Base-by-base conservation (phyloP, 768 basidiomycete species). In the Cytidiella melzeri region DNA sequence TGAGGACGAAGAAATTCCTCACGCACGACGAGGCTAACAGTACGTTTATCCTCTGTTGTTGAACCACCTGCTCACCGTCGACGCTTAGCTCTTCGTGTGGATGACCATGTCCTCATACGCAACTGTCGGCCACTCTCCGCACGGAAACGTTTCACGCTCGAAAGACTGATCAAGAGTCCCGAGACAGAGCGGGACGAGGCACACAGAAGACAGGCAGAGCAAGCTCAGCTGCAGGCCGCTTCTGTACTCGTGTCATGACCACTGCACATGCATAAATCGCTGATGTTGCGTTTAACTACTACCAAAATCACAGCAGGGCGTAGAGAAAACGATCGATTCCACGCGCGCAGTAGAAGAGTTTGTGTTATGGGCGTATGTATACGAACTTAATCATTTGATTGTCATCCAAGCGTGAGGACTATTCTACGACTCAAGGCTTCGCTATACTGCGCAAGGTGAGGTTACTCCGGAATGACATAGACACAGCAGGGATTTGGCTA, bases 51-150 rank as follows among this genome's bases (percentile, higher is more conserved):
- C 9, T 25, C 6, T 30, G 13, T 46, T 18, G 44, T 30, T 59
- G n/a, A 6, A 41, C 48, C 38, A 39, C 47, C 12, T 34, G 52
- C 49, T 9, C 43, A 30, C 34, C 45, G 5, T 19, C 15, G n/a
- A 11, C n/a, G 18, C 20, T 25, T 38, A 89, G 88, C 60, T 56
- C 73, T 88, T 42, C 82, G 79, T 20, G 67, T 76, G 60, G 76
- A 85, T 28, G 89, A 92, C 64, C 65, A 77, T 34, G 87, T 91
- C 28, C 65, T 79, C 51, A 91, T 92, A 64, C 84, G 83, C 51
- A 87, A 91, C 59, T 91, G 87, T 64, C 83, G 82, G 37, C 87
- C 87, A 20, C 69, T 87, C 58, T 92, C 89, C 25, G 85, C 84
- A 20, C 71, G 77, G 55, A 92, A 92, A 67, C 74, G 84, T 25